Conservation (phyloP, 1,284 basidiomycete species). For the Tilletia walkeri region DNA sequence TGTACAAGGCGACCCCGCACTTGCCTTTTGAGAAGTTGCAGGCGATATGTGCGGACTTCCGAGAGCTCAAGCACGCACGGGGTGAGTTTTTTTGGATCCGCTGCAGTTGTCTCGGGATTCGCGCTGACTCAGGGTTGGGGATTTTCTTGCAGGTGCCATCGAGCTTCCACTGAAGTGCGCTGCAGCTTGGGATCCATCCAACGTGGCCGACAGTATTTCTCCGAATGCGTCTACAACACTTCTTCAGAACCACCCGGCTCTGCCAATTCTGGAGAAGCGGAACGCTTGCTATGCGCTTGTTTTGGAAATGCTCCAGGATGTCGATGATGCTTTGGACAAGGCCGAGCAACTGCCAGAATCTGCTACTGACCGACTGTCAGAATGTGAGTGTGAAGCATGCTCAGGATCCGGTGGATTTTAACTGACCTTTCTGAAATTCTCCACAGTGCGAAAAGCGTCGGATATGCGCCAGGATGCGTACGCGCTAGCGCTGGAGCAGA, state of each 20-base stretch:
- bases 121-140: not conserved
- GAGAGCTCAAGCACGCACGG: conserved; percentile 74
- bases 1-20: conserved; percentile 79
- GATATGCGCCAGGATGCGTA: conserved; percentile 69
- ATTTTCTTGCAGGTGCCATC: conserved; percentile 63
- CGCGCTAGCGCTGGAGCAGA: conserved; percentile 35
- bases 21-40: conserved; percentile 79
- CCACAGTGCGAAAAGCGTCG: conserved; percentile 67
- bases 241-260: conserved; percentile 5
- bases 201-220: conserved; percentile 50
- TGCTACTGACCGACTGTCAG: not conserved
- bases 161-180: conserved; percentile 84
- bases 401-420: not conserved
- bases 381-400: not conserved
- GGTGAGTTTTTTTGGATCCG: conserved; percentile 62
- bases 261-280: conserved; percentile 56
- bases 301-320: conserved; percentile 71
- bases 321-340: conserved; percentile 65
- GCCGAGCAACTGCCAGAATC: conserved; percentile 26
- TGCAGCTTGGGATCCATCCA: conserved; percentile 72
- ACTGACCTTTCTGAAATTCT: not conserved
- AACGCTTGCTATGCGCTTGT: conserved; percentile 67
- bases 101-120: not conserved
- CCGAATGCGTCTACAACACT: not conserved
- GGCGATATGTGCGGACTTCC: conserved; percentile 82